These are phyloP conservation scores for Fusarium lyarnte DNA, from an alignment of 2,329 filamentous ascomycete species.

Conservation along the genomic window DNA sequence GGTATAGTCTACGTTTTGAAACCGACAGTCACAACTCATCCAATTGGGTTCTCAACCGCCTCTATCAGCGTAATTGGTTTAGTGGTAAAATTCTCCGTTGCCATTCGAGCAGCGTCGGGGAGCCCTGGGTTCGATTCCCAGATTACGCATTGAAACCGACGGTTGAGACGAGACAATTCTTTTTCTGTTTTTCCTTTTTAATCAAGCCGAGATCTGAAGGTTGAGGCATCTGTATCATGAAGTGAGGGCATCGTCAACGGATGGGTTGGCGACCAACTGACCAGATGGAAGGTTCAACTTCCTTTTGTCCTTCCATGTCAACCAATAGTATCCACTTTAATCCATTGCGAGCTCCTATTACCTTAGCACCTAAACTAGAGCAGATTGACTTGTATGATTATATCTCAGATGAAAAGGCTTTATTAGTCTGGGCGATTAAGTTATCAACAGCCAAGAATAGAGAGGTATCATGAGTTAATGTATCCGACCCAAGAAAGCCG, in stretches of 20 bases:
- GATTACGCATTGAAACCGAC: neutral
- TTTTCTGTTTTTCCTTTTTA: neutral
- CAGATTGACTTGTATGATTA: no score
- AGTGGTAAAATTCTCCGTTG: constrained; percentile 21
- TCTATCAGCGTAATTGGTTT: constrained; percentile 15
- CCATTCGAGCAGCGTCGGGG: constrained; percentile 6
- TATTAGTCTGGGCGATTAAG: no score
- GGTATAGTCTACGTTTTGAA: accelerated
- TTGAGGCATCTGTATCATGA: accelerated
- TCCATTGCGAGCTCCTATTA: neutral
- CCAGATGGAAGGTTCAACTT: neutral
- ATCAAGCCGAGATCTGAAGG: neutral
- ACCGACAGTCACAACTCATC: neutral
- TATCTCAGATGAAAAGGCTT: no score
- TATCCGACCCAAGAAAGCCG: no score
- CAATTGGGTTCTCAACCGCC: neutral
- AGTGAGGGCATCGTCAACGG: neutral
- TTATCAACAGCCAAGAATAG: no score
- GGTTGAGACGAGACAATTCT: neutral
- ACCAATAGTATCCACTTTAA: neutral
- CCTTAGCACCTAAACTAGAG: neutral
- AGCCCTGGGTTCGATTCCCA: constrained; percentile 6
- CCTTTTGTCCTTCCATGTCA: neutral
- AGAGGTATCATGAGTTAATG: no score
- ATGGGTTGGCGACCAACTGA: accelerated